phyloP scores from a whole-genome alignment of 2,329 filamentous ascomycete species.

The Didymella segeticola region DNA sequence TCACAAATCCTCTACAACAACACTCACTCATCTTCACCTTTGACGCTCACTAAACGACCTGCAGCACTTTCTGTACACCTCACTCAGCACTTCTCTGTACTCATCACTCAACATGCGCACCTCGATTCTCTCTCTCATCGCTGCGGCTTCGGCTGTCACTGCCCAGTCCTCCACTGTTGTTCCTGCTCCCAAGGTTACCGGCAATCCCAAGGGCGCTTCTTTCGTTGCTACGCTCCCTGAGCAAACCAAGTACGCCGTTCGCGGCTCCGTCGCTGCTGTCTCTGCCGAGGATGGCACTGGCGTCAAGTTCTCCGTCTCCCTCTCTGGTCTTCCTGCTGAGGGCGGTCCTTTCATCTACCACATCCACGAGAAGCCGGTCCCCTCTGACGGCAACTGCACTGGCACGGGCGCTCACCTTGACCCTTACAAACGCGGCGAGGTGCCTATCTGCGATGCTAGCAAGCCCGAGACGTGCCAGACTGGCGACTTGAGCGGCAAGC shows the following conservation, averaged over 20 bases:
- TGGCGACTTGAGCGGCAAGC: slow-evolving; percentile 56
- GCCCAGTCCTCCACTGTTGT: slow-evolving; percentile 36
- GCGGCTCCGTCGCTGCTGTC: slow-evolving; percentile 45
- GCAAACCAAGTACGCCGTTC: slow-evolving; percentile 41
- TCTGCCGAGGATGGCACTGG: slow-evolving; percentile 47
- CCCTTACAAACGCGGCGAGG: slow-evolving; percentile 52
- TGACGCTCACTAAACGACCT: slow-evolving; percentile 16
- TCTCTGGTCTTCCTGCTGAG: slow-evolving; percentile 50
- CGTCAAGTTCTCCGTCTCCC: slow-evolving; percentile 49
- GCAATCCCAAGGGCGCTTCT: slow-evolving; percentile 49
- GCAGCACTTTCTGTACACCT: slow-evolving; percentile 18
- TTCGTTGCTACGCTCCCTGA: slow-evolving; percentile 50
- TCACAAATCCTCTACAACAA: background rate
- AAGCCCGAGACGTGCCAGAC: slow-evolving; percentile 52
- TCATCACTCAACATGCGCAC: slow-evolving; percentile 40
- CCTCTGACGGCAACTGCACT: slow-evolving; percentile 53
- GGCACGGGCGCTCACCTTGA: slow-evolving; percentile 52
- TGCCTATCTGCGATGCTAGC: slow-evolving; percentile 45
- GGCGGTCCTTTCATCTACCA: slow-evolving; percentile 57
- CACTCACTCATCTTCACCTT: background rate
- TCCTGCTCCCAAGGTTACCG: slow-evolving; percentile 43
- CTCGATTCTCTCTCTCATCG: slow-evolving; percentile 38
- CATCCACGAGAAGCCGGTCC: slow-evolving; percentile 53
- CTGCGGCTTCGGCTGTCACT: slow-evolving; percentile 36
- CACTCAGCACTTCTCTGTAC: slow-evolving; percentile 19